phyloP scores from a whole-genome alignment of 441 rosid genomes.

The Gossypium lobatum region DNA sequence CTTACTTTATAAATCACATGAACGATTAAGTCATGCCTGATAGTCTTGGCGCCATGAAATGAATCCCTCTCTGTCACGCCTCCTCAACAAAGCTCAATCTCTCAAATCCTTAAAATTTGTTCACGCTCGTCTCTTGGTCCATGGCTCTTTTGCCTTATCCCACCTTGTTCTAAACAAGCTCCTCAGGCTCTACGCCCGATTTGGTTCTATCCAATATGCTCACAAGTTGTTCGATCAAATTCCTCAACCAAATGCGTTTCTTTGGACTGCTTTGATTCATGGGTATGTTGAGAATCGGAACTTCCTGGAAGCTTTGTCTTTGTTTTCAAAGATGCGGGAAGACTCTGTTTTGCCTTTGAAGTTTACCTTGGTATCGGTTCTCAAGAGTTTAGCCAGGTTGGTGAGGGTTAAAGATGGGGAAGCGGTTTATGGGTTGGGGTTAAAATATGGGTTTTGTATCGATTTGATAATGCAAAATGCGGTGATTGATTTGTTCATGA shows the following conservation, averaged over 20 bases:
- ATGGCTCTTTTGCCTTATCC: conserved; percentile 16
- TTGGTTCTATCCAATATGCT: conserved; percentile 39
- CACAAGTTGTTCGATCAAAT: conserved; percentile 44
- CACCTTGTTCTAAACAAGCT: conserved; percentile 31
- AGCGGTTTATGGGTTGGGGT: conserved; percentile 21
- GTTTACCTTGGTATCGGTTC: conserved; percentile 30
- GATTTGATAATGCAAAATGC: conserved; percentile 31
- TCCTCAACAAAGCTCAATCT: conserved; percentile 20
- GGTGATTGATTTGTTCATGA: conserved; percentile 30
- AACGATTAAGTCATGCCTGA: too few species aligned
- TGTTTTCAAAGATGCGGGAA: conserved; percentile 22
- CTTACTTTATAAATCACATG: too few species aligned
- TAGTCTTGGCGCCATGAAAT: conserved; percentile 27
- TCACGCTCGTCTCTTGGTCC: conserved; percentile 24
- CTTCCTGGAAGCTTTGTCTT: conserved; percentile 15
- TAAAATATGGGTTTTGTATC: conserved; percentile 27
- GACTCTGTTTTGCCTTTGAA: conserved; percentile 21
- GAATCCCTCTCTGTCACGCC: conserved; percentile 17
- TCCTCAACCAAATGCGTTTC: conserved; percentile 28
- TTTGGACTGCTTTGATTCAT: conserved; percentile 32
- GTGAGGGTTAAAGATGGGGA: conserved; percentile 24
- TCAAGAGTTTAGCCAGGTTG: conserved; percentile 25
- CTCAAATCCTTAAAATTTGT: conserved; percentile 21
- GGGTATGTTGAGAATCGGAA: conserved; percentile 20
- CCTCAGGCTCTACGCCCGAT: conserved; percentile 9